phyloP scores from a whole-genome alignment of 2,329 filamentous ascomycete species.

The Decorospora gaudefroyi region DNA sequence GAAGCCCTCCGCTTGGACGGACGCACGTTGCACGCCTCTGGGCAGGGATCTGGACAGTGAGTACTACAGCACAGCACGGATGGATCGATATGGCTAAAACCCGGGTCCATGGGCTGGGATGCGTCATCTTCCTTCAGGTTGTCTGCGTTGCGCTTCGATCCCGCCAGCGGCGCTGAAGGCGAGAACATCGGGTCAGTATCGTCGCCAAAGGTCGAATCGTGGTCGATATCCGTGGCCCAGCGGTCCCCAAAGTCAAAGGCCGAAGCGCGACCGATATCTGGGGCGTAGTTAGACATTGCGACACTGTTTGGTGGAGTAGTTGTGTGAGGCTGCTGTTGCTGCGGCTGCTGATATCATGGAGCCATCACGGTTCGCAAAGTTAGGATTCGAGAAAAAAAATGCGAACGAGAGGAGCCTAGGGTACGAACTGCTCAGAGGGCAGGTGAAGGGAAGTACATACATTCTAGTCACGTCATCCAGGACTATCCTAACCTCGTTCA shows the following conservation, averaged over 20 bases:
- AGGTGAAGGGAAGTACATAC: neutral
- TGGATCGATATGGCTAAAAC: conserved; percentile 16
- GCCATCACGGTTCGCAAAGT: conserved; percentile 14
- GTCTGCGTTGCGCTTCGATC: conserved; percentile 41
- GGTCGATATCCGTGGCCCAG: too few relatives aligned
- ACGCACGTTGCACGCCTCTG: conserved; percentile 25
- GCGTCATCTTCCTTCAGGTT: conserved; percentile 23
- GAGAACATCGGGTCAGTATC: conserved; percentile 39
- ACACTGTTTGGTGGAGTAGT: too few relatives aligned
- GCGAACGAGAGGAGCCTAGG: too few relatives aligned
- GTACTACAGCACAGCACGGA: conserved; percentile 35
- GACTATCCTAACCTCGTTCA: neutral
- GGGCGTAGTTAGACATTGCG: neutral
- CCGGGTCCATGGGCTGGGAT: conserved; percentile 18
- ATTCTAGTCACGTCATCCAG: conserved; percentile 3
- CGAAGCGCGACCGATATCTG: too few relatives aligned
- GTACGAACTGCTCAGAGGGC: too few relatives aligned
- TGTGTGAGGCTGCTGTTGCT: neutral
- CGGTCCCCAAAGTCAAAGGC: conserved; percentile 6
- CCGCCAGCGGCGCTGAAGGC: conserved; percentile 32
- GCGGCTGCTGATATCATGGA: neutral
- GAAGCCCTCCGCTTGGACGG: conserved; percentile 44
- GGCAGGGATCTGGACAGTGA: conserved; percentile 33
- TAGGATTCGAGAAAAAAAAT: too few relatives aligned
- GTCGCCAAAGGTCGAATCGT: conserved; percentile 42